These are phyloP conservation scores for Saccharomyces hybrid DNA, from an alignment of 1,139 yeast genomes.

Conservation along the genomic window DNA sequence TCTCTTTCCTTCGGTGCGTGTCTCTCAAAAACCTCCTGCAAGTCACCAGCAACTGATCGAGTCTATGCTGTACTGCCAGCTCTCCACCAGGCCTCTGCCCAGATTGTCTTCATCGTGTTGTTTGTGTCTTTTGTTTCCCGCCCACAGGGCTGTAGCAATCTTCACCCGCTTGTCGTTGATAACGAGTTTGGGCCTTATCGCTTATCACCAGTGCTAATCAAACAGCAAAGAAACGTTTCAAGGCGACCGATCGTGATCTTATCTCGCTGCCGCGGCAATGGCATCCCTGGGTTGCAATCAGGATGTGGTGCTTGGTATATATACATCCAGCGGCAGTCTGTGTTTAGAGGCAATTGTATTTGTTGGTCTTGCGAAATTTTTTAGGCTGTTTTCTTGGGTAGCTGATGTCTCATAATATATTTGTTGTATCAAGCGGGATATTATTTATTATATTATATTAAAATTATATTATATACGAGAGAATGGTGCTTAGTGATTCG, in stretches of 20 bases:
- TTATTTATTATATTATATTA: neutral
- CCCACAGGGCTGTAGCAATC: slow-evolving; percentile 1
- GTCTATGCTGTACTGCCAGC: neutral
- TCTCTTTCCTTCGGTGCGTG: neutral
- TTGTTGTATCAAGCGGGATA: neutral
- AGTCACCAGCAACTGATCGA: neutral
- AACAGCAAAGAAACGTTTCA: neutral
- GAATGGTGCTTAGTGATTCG: slow-evolving; percentile 1
- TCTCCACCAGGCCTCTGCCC: neutral
- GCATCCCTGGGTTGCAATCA: neutral
- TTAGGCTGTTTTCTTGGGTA: no score
- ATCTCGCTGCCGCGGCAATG: neutral
- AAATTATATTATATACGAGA: neutral
- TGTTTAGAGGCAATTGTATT: neutral
- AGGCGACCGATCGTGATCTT: neutral
- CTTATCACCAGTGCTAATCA: neutral
- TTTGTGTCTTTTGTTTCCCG: neutral
- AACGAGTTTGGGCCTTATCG: neutral
- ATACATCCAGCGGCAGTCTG: neutral
- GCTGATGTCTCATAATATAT: neutral
- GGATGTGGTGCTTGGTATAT: neutral
- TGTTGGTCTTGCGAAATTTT: neutral
- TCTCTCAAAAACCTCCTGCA: neutral
- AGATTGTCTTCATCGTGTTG: neutral
- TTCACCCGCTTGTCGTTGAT: slow-evolving; percentile 1